Percentiles rank a stretch among this genome's conserved stretches.
Conservation (phyloP, 495 filamentous ascomycete species). For the Physcia stellaris region DNA sequence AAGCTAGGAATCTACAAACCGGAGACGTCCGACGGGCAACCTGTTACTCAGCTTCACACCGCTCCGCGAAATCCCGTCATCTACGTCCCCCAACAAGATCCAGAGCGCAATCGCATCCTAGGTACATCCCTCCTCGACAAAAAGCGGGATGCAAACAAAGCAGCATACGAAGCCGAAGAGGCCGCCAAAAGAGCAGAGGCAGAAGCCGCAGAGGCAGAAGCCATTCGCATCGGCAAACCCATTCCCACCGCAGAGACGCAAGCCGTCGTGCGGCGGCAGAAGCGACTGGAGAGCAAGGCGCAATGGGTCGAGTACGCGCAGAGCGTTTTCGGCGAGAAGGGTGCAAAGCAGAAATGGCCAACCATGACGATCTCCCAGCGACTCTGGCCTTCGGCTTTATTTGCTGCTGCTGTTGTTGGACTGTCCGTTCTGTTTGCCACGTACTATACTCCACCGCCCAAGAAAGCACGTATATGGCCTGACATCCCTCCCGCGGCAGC, state of each 20-base stretch:
- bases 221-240: neutral
- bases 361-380: constrained; percentile 40
- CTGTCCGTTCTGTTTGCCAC: constrained; percentile 39
- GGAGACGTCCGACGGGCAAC: too few species aligned
- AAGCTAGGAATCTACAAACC: constrained; percentile 36
- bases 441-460: constrained; percentile 49
- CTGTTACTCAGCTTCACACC: too few species aligned
- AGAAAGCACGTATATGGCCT: constrained; percentile 49
- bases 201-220: neutral
- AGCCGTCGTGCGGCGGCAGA: constrained; percentile 29
- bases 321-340: constrained; percentile 17
- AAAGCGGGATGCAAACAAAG: constrained; percentile 4
- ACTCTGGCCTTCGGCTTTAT: constrained; percentile 47
- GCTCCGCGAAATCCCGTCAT: too few species aligned
- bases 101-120: constrained; percentile 5
- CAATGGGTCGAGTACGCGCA: constrained; percentile 37
- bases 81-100: constrained; percentile 24
- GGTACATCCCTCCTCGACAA: constrained; percentile 1
- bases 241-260: constrained; percentile 14
- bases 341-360: constrained; percentile 19
- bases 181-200: constrained; percentile 1
- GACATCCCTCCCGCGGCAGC: constrained; percentile 66
- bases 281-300: constrained; percentile 13
- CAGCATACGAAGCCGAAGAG: neutral
- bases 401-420: constrained; percentile 38